A percentile compares a stretch with the other conserved stretches of the same genome.
Evolutionary conservation across 202 grass and related monocot genomes (phyloP).

Genomic region (Digitaria exilis): DNA sequence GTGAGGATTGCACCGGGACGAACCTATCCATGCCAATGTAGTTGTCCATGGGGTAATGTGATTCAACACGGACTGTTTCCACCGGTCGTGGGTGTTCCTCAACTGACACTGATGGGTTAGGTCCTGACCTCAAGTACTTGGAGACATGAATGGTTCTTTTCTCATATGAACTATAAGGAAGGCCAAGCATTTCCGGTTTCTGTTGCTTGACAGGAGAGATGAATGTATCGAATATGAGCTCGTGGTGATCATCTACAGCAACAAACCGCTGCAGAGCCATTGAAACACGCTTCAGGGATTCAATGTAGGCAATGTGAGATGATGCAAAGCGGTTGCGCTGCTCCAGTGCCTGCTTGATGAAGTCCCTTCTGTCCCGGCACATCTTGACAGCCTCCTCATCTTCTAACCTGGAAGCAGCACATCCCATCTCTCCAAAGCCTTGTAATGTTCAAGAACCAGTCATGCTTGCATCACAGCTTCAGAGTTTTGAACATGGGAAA

Average conservation of each 20-base stretch:
- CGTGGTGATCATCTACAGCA: conserved; percentile 65
- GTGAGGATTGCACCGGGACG: conserved; percentile 22
- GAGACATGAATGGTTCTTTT: conserved; percentile 74
- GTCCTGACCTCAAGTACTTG: conserved; percentile 70
- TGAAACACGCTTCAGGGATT: conserved; percentile 80
- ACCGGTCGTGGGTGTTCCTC: conserved; percentile 60
- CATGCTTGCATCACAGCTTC: conserved; percentile 49
- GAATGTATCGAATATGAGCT: conserved; percentile 67
- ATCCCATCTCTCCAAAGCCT: conserved; percentile 87
- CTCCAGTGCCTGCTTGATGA: conserved; percentile 90
- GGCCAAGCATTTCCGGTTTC: conserved; percentile 50
- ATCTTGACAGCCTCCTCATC: conserved; percentile 95
- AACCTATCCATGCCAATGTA: conserved; percentile 52
- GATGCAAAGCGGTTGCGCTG: conserved; percentile 77
- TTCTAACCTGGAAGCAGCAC: conserved; percentile 92
- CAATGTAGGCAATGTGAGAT: conserved; percentile 82
- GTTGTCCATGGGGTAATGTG: conserved; percentile 59
- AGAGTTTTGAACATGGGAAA: not conserved
- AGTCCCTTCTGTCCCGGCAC: conserved; percentile 86
- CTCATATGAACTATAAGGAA: conserved; percentile 69
- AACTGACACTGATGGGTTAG: conserved; percentile 73
- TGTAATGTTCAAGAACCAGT: conserved; percentile 58
- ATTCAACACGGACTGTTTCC: conserved; percentile 73
- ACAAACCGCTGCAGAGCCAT: conserved; percentile 73
- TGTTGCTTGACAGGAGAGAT: conserved; percentile 55